Evolutionary conservation across 1,284 basidiomycete species (phyloP), one percentile per base, ranked within the genome.

Genomic region (Neonothopanus nambi): DNA sequence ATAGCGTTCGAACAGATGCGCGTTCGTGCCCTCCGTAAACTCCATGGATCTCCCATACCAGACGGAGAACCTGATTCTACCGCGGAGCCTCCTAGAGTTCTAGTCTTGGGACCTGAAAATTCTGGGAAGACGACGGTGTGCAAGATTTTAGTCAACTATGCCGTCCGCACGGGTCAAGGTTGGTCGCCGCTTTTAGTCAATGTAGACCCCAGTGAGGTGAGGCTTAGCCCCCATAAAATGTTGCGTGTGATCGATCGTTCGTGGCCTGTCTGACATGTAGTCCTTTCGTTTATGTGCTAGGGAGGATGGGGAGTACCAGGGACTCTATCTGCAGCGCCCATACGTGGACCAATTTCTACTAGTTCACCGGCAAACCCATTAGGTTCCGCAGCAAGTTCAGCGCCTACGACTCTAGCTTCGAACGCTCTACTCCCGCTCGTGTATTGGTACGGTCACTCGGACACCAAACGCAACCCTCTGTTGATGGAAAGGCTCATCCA

Each of bases 71-170:
- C 70, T n/a, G 73, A 71, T 36, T 62, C 71, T 9, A 33, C 3
- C 9, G 56, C 79, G 23, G 83, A 89, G 15, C 88, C 93, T 9
- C 97, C 96, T 1, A 76, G 95, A 33, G 85, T 98, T 15, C 85
- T 99, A 63, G 78, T 99, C 6, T 70, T 99, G 0, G 97, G 97
- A 0, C 95, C 95, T 0, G 89, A 94, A 59, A 91, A 92, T 62
- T 91, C 92, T 0, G 97, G 97, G 21, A 99, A 99, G 74, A 94
- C 95, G 1, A 90, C 87, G 5, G 76, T 97, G 9, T 84, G 88
- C 69, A 99, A 98, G 72, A 90, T 89, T 44, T 76, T 99, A 26
- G 76, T 86, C 51, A 99, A 99, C 67, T 92, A 95, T 67, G 84
- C 92, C 12, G 79, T 89, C 4, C 80, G 93, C 37, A 80, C 82